These are phyloP conservation scores for Pseudevernia furfuracea DNA, from an alignment of 495 filamentous ascomycete genomes.

Conservation along the genomic window DNA sequence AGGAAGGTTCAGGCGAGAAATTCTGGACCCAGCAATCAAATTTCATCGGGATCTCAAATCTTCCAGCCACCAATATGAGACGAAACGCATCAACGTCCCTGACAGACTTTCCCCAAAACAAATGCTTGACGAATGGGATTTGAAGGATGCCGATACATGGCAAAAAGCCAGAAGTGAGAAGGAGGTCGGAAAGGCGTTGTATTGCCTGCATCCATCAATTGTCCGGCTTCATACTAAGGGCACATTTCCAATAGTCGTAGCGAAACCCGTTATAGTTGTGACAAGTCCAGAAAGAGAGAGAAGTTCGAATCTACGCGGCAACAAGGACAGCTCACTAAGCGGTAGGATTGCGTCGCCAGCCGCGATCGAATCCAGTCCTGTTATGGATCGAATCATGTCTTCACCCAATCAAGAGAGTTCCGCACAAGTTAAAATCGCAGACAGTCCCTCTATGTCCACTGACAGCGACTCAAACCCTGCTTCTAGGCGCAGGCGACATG, in stretches of 20 bases:
- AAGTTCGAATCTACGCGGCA: background rate
- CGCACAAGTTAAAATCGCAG: background rate
- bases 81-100: background rate
- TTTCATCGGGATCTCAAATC: background rate
- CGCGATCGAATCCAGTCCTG: background rate
- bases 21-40: background rate
- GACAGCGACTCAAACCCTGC: background rate
- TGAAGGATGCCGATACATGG: background rate
- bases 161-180: background rate
- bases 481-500: background rate
- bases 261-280: background rate
- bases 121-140: background rate
- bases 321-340: no score
- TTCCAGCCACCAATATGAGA: background rate
- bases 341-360: no score
- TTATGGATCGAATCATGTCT: background rate
- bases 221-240: background rate
- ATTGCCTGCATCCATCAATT: constrained; percentile 6
- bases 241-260: background rate
- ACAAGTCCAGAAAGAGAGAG: background rate
- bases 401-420: background rate
- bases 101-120: background rate
- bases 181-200: background rate
- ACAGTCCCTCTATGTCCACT: background rate
- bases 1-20: background rate